These are phyloP conservation scores for Hyaloscypha variabilis DNA, from an alignment of 495 filamentous ascomycete genomes.

Conservation along the genomic window DNA sequence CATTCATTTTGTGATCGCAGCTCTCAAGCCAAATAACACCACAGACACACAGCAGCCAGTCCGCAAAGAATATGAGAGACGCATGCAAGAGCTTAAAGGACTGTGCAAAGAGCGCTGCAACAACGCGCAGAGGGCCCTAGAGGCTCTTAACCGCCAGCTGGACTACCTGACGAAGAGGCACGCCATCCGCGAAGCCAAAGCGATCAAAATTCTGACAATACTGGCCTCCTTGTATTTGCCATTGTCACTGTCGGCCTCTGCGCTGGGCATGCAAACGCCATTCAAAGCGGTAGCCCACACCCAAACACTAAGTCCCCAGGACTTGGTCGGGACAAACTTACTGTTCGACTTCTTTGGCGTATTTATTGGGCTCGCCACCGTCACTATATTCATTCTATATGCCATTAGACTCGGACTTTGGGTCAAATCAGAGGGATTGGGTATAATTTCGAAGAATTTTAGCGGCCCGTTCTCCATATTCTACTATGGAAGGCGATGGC, in stretches of 20 bases:
- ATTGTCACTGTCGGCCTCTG: conserved; percentile 12
- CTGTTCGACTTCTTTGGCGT: conserved; percentile 14
- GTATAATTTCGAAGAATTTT: background rate
- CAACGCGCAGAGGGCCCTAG: conserved; percentile 10
- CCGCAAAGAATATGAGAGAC: background rate
- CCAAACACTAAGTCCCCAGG: background rate
- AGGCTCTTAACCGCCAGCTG: conserved; percentile 16
- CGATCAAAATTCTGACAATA: conserved; percentile 12
- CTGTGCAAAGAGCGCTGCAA: background rate
- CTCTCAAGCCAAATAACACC: conserved; percentile 7
- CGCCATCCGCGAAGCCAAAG: conserved; percentile 5
- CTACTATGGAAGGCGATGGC: conserved; percentile 14
- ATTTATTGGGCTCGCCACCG: conserved; percentile 11
- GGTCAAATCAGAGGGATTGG: conserved; percentile 13
- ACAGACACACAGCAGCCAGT: background rate
- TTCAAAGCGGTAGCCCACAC: conserved; percentile 7
- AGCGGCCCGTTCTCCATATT: conserved; percentile 11
- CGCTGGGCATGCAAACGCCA: conserved; percentile 5
- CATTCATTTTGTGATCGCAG: conserved; percentile 8
- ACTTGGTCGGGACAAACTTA: conserved; percentile 12
- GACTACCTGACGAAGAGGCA: conserved; percentile 12
- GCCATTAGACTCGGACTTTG: conserved; percentile 12
- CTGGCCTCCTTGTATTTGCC: conserved; percentile 12
- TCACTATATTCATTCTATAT: conserved; percentile 12
- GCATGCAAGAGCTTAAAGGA: conserved; percentile 2